Conservation (phyloP, 2,329 filamentous ascomycete species). For the Diplodia scrobiculata region DNA sequence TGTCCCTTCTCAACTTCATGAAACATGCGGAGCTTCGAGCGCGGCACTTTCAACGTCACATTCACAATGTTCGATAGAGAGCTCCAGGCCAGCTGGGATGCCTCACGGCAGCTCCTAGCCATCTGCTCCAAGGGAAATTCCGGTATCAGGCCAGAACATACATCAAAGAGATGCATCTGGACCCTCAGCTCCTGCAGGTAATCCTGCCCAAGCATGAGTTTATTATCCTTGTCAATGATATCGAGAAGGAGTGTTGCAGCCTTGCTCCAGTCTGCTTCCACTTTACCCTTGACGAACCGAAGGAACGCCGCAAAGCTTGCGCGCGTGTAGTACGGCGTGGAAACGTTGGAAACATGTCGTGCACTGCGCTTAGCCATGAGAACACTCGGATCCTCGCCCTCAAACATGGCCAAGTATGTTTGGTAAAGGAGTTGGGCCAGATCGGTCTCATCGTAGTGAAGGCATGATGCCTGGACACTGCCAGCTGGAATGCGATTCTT, state of each 20-base stretch:
- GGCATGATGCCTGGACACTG: neutral
- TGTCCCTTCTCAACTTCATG: slow-evolving; percentile 8
- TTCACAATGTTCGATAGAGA: slow-evolving; percentile 31
- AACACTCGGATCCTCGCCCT: slow-evolving; percentile 25
- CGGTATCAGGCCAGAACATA: slow-evolving; percentile 26
- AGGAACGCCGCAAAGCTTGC: slow-evolving; percentile 31
- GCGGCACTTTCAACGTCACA: slow-evolving; percentile 32
- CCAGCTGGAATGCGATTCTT: neutral
- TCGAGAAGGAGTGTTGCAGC: slow-evolving; percentile 24
- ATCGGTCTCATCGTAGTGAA: slow-evolving; percentile 41
- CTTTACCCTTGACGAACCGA: slow-evolving; percentile 17
- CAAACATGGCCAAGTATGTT: slow-evolving; percentile 33
- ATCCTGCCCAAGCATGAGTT: slow-evolving; percentile 29
- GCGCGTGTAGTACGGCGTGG: slow-evolving; percentile 31
- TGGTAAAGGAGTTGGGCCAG: slow-evolving; percentile 30
- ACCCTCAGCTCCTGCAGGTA: slow-evolving; percentile 31
- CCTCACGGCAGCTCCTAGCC: neutral
- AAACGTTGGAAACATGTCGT: slow-evolving; percentile 33
- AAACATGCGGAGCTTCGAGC: slow-evolving; percentile 28
- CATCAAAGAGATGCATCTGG: slow-evolving; percentile 30
- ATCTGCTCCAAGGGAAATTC: neutral
- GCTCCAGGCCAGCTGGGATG: slow-evolving; percentile 32
- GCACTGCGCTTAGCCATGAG: neutral
- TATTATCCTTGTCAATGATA: slow-evolving; percentile 26
- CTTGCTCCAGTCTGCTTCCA: slow-evolving; percentile 23